These are phyloP conservation scores for Sarcodon aspratus DNA, from an alignment of 768 basidiomycete species.

Conservation along the genomic window DNA sequence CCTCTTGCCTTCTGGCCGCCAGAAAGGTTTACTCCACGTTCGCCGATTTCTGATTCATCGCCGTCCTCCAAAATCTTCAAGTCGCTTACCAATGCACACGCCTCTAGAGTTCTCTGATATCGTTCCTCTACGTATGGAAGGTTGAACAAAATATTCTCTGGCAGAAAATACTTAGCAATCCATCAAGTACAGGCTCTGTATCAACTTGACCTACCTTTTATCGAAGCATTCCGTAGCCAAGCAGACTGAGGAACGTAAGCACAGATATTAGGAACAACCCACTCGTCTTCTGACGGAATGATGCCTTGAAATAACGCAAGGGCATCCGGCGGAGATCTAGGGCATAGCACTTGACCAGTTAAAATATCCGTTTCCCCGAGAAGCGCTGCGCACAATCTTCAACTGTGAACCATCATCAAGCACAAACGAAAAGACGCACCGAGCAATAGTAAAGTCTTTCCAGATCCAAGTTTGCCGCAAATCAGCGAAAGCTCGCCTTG, in stretches of 20 bases:
- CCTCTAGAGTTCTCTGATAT: constrained; percentile 66
- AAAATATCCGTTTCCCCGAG: constrained; percentile 84
- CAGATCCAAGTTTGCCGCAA: constrained; percentile 86
- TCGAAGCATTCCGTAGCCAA: constrained; percentile 69
- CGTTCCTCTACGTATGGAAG: constrained; percentile 64
- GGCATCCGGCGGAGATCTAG: constrained; percentile 74
- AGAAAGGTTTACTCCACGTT: constrained; percentile 61
- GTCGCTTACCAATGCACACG: constrained; percentile 59
- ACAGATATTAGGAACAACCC: constrained; percentile 69
- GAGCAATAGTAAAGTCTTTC: constrained; percentile 75
- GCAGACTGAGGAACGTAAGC: constrained; percentile 79
- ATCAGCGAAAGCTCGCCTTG: constrained; percentile 69
- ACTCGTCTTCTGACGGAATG: constrained; percentile 39
- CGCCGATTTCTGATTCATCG: constrained; percentile 80
- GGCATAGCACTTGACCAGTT: constrained; percentile 71
- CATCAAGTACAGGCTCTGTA: not conserved
- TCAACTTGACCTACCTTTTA: constrained; percentile 34
- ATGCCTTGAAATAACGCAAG: constrained; percentile 47
- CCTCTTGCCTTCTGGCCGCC: constrained; percentile 47
- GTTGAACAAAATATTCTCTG: constrained; percentile 71
- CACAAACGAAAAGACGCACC: constrained; percentile 21
- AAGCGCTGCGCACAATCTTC: constrained; percentile 35
- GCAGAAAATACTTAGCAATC: constrained; percentile 7
- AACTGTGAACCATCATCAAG: not conserved
- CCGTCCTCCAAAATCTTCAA: constrained; percentile 80